Evolutionary conservation across 306 rosid species (phyloP), one percentile per base, ranked within the genome.

Genomic region (Casuarina cunninghamiana): DNA sequence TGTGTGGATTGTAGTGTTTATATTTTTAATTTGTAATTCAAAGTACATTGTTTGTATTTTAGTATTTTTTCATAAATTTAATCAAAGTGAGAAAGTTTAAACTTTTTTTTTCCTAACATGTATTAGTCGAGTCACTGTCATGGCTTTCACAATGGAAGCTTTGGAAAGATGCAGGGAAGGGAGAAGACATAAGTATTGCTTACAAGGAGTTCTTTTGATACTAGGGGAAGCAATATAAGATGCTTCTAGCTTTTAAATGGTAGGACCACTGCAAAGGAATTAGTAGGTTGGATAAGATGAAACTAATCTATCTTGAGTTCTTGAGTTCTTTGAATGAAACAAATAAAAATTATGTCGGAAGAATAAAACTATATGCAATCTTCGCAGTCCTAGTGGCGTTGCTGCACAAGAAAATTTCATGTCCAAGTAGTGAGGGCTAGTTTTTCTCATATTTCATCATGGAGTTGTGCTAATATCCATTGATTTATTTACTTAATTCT

Each of bases 71-170:
- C 32, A 26, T 26, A 26, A 26, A 26, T 26, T 26, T 26, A 26
- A 26, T 26, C 32, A 26, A 26, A 26, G 1, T 26, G 32, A 26
- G 32, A 1, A 26, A 26, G 32, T 26, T 26, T 26, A 26, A 0
- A 26, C 32, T 26, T 26, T 26, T 26, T 26, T 26, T 26, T 26
- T 26, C 32, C 32, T 26, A 26, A 0, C 32, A 3, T 91, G 97
- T 83, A 77, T 95, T 62, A 79, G 86, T 45, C 91, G 89, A 76
- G 98, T 91, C 62, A 83, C 83, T 58, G 46, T 72, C 54, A 94
- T 95, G 97, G 97, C 97, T 79, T 83, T 89, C 69, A 84, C 84
- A 83, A 74, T 93, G 71, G 97, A 95, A 83, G 89, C 75, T 38
- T 51, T 85, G n/a, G 90, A 86, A 74, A 84, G 81, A 81, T 83